Base-by-base conservation (phyloP, 192 early-diverging fungal genomes). In the Phlyctochytrium arcticum region DNA sequence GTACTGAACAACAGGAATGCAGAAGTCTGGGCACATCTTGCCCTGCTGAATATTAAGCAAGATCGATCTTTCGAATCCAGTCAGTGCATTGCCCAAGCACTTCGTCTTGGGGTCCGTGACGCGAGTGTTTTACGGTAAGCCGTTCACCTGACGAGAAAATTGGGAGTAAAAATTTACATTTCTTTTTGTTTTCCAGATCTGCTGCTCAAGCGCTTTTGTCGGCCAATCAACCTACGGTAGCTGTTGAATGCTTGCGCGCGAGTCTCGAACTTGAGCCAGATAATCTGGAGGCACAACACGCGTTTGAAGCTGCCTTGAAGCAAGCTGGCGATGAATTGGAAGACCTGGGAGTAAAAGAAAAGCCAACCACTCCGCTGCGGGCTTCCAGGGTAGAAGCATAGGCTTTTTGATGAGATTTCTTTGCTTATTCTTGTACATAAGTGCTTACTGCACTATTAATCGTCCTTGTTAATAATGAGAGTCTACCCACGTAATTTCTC, bases 11-110 rank as follows among this genome's bases (percentile, higher is more conserved):
- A 84, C 62, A 57, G 78, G 6, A 75, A 84, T 48, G 62, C 73
- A 36, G 80, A 84, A 31, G 80, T 82, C 17, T 84, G 82, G 82
- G 80, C 69, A 12, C 62, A 79, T 62, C 55, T 84, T 6, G 57
- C 82, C 2, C 48, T 80, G 5, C 55, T 84, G 26, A 82, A 75
- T 31, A 46, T 84, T 27, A 46, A 46, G 23, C 67, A 71, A 30
- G 65, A 78, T 24, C 69, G 80, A 19, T 21, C 54, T 12, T 74
- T 78, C 59, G 82, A 84, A 49, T 80, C 81, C 4, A 78, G 75
- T 34, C 82, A 82, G 49, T 67, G 72, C 31, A 80, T 84, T 26
- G 54, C 69, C 5, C 82, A 84, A 50, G 79, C 82, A 24, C 54
- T 84, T 27, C 49, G 76, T 5, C 35, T 80, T 5, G 80, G 80